Conservation (phyloP, 2,329 filamentous ascomycete genomes). For the Tolypocladium pustulatum region DNA sequence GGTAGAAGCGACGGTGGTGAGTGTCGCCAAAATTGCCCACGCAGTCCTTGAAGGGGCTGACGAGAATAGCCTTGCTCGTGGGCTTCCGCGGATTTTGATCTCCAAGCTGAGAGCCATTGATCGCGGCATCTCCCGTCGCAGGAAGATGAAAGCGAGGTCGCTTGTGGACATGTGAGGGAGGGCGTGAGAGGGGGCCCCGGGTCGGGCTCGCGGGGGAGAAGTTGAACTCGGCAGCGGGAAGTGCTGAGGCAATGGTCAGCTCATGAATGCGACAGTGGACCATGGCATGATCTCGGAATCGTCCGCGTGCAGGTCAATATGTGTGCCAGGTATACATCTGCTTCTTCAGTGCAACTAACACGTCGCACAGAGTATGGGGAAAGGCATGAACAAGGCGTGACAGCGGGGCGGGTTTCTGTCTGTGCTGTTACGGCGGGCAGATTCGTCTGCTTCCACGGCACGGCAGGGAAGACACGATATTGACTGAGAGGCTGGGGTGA, state of each 20-base stretch:
- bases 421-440: not conserved
- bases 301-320: not conserved
- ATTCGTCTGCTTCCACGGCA: not conserved
- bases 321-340: not conserved
- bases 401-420: not conserved
- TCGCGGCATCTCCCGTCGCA: conserved; percentile 2
- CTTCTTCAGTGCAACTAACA: not conserved
- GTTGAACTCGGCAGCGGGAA: conserved; percentile 10
- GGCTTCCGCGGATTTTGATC: conserved; percentile 4
- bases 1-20: conserved; percentile 12
- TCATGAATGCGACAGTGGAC: conserved; percentile 12
- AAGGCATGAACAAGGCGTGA: not conserved
- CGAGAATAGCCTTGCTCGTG: conserved; percentile 4
- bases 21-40: conserved; percentile 16
- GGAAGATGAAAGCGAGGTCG: conserved; percentile 9
- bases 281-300: conserved; percentile 10
- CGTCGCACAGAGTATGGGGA: not conserved
- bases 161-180: conserved; percentile 4
- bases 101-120: conserved; percentile 2
- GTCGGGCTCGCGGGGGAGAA: conserved; percentile 5
- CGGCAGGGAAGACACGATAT: not conserved
- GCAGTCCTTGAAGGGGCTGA: conserved; percentile 22
- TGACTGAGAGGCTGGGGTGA: not conserved
- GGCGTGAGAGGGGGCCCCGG: not conserved
- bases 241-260: conserved; percentile 18